Conservation (phyloP, 1,284 basidiomycete species). For the Cryptococcus hybrid region DNA sequence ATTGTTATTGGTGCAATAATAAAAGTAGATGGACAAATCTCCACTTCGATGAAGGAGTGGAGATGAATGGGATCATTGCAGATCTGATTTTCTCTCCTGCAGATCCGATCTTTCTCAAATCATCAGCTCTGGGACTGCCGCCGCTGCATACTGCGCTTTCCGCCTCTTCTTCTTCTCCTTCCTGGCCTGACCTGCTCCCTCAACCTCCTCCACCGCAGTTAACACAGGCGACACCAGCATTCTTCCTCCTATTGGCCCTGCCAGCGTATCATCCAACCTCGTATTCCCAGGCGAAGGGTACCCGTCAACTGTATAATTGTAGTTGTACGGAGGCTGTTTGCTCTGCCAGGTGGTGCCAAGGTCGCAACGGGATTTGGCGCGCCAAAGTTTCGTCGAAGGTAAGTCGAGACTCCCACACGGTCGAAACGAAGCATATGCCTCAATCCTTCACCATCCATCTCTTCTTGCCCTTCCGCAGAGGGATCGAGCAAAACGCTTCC, state of each 20-base stretch:
- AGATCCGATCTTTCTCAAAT: neutral
- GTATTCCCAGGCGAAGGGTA: neutral
- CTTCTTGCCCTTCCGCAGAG: slow-evolving; percentile 10
- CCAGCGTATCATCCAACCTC: slow-evolving; percentile 15
- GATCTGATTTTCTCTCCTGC: too few species aligned
- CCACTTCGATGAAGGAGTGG: too few species aligned
- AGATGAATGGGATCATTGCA: too few species aligned
- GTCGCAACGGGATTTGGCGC: slow-evolving; percentile 2
- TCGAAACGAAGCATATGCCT: slow-evolving; percentile 44
- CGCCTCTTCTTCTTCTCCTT: slow-evolving; percentile 7
- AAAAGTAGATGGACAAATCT: too few species aligned
- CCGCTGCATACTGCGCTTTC: neutral
- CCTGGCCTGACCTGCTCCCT: slow-evolving; percentile 2
- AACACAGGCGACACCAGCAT: slow-evolving; percentile 14
- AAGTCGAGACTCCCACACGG: slow-evolving; percentile 41
- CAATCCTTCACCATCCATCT: slow-evolving; percentile 17
- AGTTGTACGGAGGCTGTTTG: neutral
- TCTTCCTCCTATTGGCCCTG: slow-evolving; percentile 17
- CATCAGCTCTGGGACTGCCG: slow-evolving; percentile 1
- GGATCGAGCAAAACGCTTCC: slow-evolving; percentile 7
- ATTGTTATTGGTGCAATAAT: too few species aligned
- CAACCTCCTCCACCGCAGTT: slow-evolving; percentile 3
- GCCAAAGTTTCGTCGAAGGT: slow-evolving; percentile 36
- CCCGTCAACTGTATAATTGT: neutral
- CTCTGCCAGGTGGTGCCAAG: neutral